Percentiles rank a stretch among this genome's conserved stretches.
Evolutionary conservation across 352 stramenopile species (phyloP).

Genomic region (Phytopythium helicoides): DNA sequence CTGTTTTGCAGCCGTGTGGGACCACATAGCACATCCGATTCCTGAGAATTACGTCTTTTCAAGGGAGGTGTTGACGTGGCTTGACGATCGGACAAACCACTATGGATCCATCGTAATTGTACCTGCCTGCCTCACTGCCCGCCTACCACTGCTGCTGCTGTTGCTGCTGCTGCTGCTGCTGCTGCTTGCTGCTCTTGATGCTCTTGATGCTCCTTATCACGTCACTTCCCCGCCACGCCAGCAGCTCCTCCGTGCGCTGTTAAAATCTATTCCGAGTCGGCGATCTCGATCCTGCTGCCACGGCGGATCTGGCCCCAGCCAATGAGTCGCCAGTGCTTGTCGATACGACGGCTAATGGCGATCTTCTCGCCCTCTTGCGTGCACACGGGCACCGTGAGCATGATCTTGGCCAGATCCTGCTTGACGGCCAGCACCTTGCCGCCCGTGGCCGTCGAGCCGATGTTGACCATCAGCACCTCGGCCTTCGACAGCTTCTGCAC

Average conservation of each 20-base stretch:
- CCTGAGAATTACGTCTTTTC: too few relatives aligned
- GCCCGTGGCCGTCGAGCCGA: conserved; percentile 98
- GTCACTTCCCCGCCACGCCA: too few relatives aligned
- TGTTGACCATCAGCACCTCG: conserved; percentile 99
- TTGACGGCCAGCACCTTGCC: conserved; percentile 95
- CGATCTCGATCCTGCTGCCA: conserved; percentile 94
- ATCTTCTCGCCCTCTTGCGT: conserved; percentile 99
- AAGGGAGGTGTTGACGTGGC: too few relatives aligned
- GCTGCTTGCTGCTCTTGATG: neutral
- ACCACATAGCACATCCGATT: too few relatives aligned
- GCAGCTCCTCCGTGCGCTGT: too few relatives aligned
- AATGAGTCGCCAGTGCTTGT: conserved; percentile 99
- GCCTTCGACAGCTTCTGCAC: conserved; percentile 98
- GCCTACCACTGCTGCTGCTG: neutral
- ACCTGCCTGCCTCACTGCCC: neutral
- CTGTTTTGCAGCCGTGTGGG: neutral
- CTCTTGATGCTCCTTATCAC: too few relatives aligned
- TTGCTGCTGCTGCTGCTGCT: neutral
- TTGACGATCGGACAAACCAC: too few relatives aligned
- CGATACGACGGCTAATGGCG: conserved; percentile 98
- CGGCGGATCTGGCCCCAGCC: conserved; percentile 99
- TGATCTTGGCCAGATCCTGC: conserved; percentile 98
- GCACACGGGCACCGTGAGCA: conserved; percentile 99
- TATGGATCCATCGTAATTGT: too few relatives aligned
- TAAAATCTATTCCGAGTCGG: conserved; percentile 82